Conservation (phyloP, 2,329 filamentous ascomycete species). For the Cryphonectria japonica region DNA sequence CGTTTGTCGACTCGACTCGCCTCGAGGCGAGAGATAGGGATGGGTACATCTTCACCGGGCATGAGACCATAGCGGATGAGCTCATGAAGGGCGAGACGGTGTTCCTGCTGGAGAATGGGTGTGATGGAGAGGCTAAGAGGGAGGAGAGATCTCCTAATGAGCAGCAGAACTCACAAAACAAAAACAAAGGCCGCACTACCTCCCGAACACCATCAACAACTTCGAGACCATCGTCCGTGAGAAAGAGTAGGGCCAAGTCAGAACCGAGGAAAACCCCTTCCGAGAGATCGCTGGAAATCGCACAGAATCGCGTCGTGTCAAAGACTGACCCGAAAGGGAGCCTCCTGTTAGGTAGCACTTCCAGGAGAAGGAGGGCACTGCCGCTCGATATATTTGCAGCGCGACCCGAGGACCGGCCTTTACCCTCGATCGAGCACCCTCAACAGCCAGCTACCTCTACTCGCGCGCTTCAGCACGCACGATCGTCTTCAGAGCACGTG, state of each 20-base stretch:
- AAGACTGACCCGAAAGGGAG: not conserved
- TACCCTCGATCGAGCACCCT: not conserved
- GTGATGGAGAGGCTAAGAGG: not conserved
- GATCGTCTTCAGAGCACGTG: too few relatives aligned
- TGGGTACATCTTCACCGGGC: slow-evolving; percentile 16
- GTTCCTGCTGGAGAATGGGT: slow-evolving; percentile 17
- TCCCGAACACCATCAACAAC: slow-evolving; percentile 5
- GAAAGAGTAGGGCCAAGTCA: slow-evolving; percentile 4
- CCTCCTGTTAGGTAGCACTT: not conserved
- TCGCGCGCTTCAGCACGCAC: not conserved
- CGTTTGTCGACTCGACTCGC: slow-evolving; percentile 16
- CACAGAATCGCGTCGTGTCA: not conserved
- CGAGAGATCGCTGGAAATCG: slow-evolving; percentile 20
- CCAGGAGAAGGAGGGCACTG: not conserved
- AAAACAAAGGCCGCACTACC: not conserved
- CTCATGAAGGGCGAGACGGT: slow-evolving; percentile 15
- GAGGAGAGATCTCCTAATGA: not conserved
- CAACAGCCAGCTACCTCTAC: not conserved
- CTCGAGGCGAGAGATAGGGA: slow-evolving; percentile 24
- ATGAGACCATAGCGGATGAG: slow-evolving; percentile 19
- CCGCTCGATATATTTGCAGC: slow-evolving; percentile 1
- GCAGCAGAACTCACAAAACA: not conserved
- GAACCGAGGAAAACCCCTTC: slow-evolving; percentile 21
- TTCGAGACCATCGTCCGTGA: not conserved
- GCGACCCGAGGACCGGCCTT: not conserved